Base-by-base conservation (phyloP, 148 eudicot species). In the Pharnaceum exiguum region DNA sequence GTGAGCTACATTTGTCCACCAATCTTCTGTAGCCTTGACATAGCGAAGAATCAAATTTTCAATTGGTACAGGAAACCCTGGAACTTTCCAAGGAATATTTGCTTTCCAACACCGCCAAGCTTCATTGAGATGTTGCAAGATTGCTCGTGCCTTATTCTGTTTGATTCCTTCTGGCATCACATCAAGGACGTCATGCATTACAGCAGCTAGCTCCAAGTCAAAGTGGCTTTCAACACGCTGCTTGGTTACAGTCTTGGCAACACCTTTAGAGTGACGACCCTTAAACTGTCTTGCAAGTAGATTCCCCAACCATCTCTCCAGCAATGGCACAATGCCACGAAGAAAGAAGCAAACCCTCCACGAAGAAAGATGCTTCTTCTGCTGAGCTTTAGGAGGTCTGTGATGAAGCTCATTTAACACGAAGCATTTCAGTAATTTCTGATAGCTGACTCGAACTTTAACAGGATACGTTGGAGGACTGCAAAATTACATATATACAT, bases 91-190 rank as follows among this genome's bases (percentile, higher is more conserved):
- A 24, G 99, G 99, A 21, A 93, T 93, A 66, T 93, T 93, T 37
- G 99, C 99, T 71, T 93, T 93, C 99, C 99, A 93, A 56, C 99
- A 93, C 23, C 99, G 95, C 99, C 99, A 93, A 44, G 99, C 99
- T 73, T 93, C 99, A 76, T 96, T 93, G 8, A 93, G 73, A 82
- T 93, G 99, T 75, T 93, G 99, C 89, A 93, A 66, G 68, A 93
- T 93, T 25, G 95, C 84, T 55, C 99, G 81, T n/a, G 99, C 96
- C 65, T 93, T 93, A 38, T 93, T 93, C 73, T 83, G 90, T 77
- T 93, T 93, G 13, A 93, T 89, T 22, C 96, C 99, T 82, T 93
- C 99, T 57, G 99, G 99, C 99, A 93, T 93, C 29, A 96, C 99
- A 63, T 93, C 96, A 66, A 94, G 95, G 28, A 94, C 96, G 72